Evolutionary conservation across 306 rosid genomes (phyloP).

Genomic region (Leucaena leucocephala): DNA sequence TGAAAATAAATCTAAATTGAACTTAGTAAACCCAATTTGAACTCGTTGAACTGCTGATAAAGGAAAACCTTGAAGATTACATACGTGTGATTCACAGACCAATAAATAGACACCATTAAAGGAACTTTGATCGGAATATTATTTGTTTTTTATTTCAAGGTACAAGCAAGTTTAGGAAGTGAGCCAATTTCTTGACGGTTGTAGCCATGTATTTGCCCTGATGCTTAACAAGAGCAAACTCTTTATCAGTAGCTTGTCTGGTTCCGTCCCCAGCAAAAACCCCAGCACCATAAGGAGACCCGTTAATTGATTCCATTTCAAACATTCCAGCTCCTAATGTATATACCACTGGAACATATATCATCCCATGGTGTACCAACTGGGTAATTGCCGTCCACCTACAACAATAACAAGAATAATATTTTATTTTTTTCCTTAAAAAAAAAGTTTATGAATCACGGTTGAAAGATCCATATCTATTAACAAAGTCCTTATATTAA

Average conservation of each 20-base stretch:
- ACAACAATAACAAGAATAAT: neutral
- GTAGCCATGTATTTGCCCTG: neutral
- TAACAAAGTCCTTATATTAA: neutral
- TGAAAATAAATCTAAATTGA: too few relatives aligned
- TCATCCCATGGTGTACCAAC: constrained; percentile 14
- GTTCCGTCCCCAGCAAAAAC: neutral
- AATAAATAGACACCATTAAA: neutral
- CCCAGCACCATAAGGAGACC: neutral
- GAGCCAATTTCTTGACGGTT: neutral
- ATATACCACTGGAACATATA: constrained; percentile 8
- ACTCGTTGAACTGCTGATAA: too few relatives aligned
- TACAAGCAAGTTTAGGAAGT: neutral
- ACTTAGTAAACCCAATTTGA: too few relatives aligned
- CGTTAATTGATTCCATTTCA: neutral
- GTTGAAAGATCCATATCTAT: too few relatives aligned
- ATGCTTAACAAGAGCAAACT: neutral
- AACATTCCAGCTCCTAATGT: constrained; percentile 11
- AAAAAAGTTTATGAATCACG: too few relatives aligned
- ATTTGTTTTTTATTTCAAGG: neutral
- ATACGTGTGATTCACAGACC: too few relatives aligned
- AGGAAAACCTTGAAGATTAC: too few relatives aligned
- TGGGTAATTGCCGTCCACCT: constrained; percentile 16
- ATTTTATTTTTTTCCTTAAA: neutral
- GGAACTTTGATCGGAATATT: neutral
- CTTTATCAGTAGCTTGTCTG: neutral